Evolutionary conservation across 805 yeast species (phyloP), one percentile per base, ranked within the genome.

Genomic region (Candida chauliodis): DNA sequence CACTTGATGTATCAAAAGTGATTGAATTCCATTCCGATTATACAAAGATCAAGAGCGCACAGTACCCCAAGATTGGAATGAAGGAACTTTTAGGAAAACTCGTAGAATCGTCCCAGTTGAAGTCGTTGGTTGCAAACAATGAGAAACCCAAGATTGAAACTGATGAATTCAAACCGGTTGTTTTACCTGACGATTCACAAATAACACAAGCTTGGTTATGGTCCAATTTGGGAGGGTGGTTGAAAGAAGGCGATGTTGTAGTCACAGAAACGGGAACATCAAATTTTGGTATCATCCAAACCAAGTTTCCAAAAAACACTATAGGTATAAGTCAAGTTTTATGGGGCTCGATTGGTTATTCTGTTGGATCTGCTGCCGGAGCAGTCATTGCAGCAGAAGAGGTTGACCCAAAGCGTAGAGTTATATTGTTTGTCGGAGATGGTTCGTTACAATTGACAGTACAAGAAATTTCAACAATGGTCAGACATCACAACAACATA

Each of bases 1-100:
- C 43, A 22, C 37, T 46, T 16, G 45, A 60, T 2, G 45, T 68
- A 26, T 41, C 49, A 6, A 47, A 50, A 5, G 47, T 55, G 14
- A 53, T 72, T 17, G 61, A 61, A 16, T 52, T 73, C 33, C 63
- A 66, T 42, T 69, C 70, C 2, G 75, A 71, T 43, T 67, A 61
- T 41, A 49, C 71, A 13, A 32, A 45, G 11, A 49, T 74, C 21
- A 62, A 60, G 55, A 61, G 26, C 45, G 49, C 34, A 33, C 46
- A 19, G 47, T 13, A 34, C 37, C 50, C 41, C 57, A 45, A 51
- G 43, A 46, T 35, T 16, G 28, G 38, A 47, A 38, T 61, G 34
- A 47, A 47, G 4, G 66, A 59, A 37, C 55, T 73, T 50, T 52
- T 66, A 42, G 52, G 52, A 10, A 47, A 55, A 1, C 53, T 73